These are phyloP conservation scores for Fusarium clavum DNA, from an alignment of 2,329 filamentous ascomycete genomes.

Conservation along the genomic window DNA sequence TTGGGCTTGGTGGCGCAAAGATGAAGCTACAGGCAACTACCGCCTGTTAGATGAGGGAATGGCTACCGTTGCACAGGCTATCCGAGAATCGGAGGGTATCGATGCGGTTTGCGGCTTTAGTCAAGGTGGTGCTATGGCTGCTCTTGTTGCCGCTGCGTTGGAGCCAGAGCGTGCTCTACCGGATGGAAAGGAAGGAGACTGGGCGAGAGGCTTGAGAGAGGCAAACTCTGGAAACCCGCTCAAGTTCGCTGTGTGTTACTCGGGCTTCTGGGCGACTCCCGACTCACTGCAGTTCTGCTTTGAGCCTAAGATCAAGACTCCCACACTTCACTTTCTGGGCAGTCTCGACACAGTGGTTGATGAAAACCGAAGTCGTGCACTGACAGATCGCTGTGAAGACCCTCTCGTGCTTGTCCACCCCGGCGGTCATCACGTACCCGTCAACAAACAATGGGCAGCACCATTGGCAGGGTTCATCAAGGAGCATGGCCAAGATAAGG, in stretches of 20 bases:
- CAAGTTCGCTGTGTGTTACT: constrained; percentile 81
- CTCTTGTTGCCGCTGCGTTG: constrained; percentile 77
- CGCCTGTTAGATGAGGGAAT: constrained; percentile 77
- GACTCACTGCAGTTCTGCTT: constrained; percentile 72
- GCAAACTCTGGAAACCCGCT: constrained; percentile 63
- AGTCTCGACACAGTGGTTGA: constrained; percentile 89
- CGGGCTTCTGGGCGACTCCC: constrained; percentile 77
- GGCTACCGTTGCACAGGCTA: constrained; percentile 67
- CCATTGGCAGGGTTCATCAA: constrained; percentile 78
- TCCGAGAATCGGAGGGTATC: constrained; percentile 73
- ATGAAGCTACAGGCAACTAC: constrained; percentile 74
- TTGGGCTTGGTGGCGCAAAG: constrained; percentile 85
- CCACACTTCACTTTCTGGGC: constrained; percentile 84
- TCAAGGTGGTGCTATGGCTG: constrained; percentile 80
- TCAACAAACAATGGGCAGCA: constrained; percentile 83
- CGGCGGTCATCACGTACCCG: constrained; percentile 90
- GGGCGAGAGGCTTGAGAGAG: constrained; percentile 59
- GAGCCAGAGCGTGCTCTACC: constrained; percentile 60
- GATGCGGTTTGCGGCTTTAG: constrained; percentile 86
- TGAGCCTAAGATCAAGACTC: constrained; percentile 79
- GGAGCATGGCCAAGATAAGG: constrained; percentile 50
- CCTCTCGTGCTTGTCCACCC: constrained; percentile 75
- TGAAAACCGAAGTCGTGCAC: constrained; percentile 73
- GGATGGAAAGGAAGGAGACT: constrained; percentile 50
- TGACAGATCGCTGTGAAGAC: constrained; percentile 73